Evolutionary conservation across 2,329 filamentous ascomycete species (phyloP).

Genomic region (Penicillium sp.): DNA sequence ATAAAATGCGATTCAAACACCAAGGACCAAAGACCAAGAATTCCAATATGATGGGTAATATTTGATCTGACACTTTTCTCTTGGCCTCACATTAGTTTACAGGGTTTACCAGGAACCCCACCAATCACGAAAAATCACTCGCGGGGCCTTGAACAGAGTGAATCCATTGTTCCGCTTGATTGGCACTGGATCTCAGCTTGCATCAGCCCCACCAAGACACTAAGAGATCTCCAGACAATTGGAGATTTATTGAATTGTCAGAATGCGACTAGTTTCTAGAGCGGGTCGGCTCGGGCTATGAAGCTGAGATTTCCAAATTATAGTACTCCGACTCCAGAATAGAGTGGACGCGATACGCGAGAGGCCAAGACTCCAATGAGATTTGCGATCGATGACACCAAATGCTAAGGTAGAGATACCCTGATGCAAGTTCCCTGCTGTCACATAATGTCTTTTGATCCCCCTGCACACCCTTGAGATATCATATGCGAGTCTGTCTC

Average conservation of each 20-base stretch:
- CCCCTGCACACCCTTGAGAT: conserved; percentile 22
- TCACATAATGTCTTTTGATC: not conserved
- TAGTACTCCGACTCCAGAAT: too few relatives aligned
- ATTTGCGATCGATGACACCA: too few relatives aligned
- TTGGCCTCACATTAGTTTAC: not conserved
- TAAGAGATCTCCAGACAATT: conserved; percentile 15
- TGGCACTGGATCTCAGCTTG: conserved; percentile 3
- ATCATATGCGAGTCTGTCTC: conserved; percentile 34
- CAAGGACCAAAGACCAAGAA: too few relatives aligned
- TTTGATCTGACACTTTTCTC: not conserved
- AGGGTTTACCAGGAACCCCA: not conserved
- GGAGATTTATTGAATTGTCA: conserved; percentile 7
- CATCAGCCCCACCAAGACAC: not conserved
- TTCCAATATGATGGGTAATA: not conserved
- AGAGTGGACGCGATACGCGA: not conserved
- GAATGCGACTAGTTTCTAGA: conserved; percentile 10
- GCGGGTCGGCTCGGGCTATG: conserved; percentile 4
- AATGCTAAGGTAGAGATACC: not conserved
- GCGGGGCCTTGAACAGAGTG: not conserved
- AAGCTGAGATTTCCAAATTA: conserved; percentile 2
- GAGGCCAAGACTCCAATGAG: not conserved
- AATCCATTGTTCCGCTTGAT: conserved; percentile 7
- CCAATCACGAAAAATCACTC: not conserved
- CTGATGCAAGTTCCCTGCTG: not conserved
- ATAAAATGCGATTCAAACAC: too few relatives aligned